phyloP scores from a whole-genome alignment of 345 rosid genomes.

The Brassica incana region DNA sequence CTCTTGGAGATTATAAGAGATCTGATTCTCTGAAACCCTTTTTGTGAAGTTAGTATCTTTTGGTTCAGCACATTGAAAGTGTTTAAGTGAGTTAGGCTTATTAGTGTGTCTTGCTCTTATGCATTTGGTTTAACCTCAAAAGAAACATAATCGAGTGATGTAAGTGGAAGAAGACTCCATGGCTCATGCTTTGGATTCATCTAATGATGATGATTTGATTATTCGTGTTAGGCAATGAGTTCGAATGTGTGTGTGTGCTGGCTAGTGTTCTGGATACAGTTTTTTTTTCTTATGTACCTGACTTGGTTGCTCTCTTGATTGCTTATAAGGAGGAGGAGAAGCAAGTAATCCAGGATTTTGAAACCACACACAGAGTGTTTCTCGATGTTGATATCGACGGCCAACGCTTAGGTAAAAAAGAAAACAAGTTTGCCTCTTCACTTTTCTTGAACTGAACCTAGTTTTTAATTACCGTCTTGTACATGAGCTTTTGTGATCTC shows the following conservation, averaged over 20 bases:
- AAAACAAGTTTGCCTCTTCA: too few relatives aligned
- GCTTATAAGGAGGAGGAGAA: slow-evolving; percentile 54
- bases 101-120: not conserved
- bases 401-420: slow-evolving; percentile 69
- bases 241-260: not conserved
- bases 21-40: slow-evolving; percentile 20
- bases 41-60: not conserved
- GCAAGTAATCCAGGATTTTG: slow-evolving; percentile 50
- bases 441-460: too few relatives aligned
- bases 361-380: slow-evolving; percentile 89
- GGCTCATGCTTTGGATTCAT: slow-evolving; percentile 4
- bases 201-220: too few relatives aligned
- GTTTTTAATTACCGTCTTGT: too few relatives aligned
- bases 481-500: not conserved
- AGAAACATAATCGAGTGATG: not conserved
- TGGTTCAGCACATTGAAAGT: not conserved
- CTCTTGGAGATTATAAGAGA: not conserved
- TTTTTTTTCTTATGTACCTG: too few relatives aligned
- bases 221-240: slow-evolving; percentile 7
- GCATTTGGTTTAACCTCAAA: not conserved
- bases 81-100: not conserved
- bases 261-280: too few relatives aligned
- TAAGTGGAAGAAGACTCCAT: not conserved
- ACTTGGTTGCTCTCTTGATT: slow-evolving; percentile 16
- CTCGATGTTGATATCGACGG: slow-evolving; percentile 91